These are phyloP conservation scores for Blumeria hordei DNA, from an alignment of 2,329 filamentous ascomycete genomes.

Conservation along the genomic window DNA sequence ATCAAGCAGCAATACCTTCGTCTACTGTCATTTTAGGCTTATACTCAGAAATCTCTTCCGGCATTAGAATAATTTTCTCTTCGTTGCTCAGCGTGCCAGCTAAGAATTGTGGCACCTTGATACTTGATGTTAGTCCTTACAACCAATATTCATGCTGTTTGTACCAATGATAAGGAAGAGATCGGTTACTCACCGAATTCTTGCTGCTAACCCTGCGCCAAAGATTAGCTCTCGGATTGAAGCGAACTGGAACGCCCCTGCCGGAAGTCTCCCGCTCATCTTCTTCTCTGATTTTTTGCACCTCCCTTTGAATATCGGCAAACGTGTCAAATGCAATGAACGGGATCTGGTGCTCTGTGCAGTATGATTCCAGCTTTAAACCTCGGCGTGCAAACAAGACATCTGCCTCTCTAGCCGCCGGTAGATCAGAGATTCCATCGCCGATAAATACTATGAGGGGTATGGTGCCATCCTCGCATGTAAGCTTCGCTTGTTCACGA, in stretches of 20 bases:
- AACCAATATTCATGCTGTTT: too few relatives aligned
- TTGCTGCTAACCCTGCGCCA: slow-evolving; percentile 39
- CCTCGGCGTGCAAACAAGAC: slow-evolving; percentile 43
- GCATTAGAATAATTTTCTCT: slow-evolving; percentile 39
- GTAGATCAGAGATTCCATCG: slow-evolving; percentile 42
- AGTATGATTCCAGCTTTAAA: slow-evolving; percentile 40
- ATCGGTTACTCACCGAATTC: slow-evolving; percentile 18
- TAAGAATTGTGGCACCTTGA: slow-evolving; percentile 21
- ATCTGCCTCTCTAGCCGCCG: slow-evolving; percentile 40
- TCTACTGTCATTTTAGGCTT: slow-evolving; percentile 8
- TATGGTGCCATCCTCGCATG: slow-evolving; percentile 33
- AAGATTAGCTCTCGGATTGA: slow-evolving; percentile 44
- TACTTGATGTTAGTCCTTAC: not conserved
- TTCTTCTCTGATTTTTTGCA: slow-evolving; percentile 30
- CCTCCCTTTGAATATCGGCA: slow-evolving; percentile 36
- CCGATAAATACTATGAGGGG: slow-evolving; percentile 47
- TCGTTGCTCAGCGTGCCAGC: slow-evolving; percentile 27
- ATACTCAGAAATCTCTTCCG: slow-evolving; percentile 27
- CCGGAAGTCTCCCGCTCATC: slow-evolving; percentile 37
- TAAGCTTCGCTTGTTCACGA: slow-evolving; percentile 25
- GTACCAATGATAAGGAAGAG: not conserved
- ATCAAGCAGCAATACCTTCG: slow-evolving; percentile 6
- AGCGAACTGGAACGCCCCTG: slow-evolving; percentile 30
- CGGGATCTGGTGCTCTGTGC: slow-evolving; percentile 31
- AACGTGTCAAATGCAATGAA: slow-evolving; percentile 43